phyloP scores from a whole-genome alignment of 768 basidiomycete species.

The Xerocomus spinulosus region DNA sequence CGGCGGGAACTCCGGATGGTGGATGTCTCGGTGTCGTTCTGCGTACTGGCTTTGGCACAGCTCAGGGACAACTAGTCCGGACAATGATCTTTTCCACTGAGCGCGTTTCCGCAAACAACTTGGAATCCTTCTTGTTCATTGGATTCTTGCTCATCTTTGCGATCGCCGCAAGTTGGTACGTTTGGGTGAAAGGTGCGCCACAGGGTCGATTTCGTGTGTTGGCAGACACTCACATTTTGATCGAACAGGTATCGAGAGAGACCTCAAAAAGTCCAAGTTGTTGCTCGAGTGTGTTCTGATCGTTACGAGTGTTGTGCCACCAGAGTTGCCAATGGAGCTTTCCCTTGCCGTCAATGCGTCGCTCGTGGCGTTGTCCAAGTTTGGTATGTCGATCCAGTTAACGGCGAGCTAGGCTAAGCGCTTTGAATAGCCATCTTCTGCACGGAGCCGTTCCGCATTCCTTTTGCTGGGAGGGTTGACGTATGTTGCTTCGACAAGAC shows the following conservation, averaged over 20 bases:
- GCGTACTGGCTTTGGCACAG: slow-evolving; percentile 95
- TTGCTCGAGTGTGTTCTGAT: slow-evolving; percentile 94
- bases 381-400: slow-evolving; percentile 47
- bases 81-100: slow-evolving; percentile 99
- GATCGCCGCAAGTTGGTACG: slow-evolving; percentile 96
- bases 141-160: slow-evolving; percentile 97
- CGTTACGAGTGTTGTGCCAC: slow-evolving; percentile 95
- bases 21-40: slow-evolving; percentile 92
- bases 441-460: slow-evolving; percentile 98
- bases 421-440: slow-evolving; percentile 82
- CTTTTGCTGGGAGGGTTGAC: slow-evolving; percentile 91
- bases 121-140: slow-evolving; percentile 95
- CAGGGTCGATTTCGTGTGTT: neutral
- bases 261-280: slow-evolving; percentile 91
- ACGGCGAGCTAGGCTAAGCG: neutral
- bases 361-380: slow-evolving; percentile 89
- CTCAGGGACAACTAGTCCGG: slow-evolving; percentile 93
- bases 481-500: slow-evolving; percentile 99
- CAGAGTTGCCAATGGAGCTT: slow-evolving; percentile 97
- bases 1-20: slow-evolving; percentile 75
- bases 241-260: slow-evolving; percentile 74
- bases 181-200: slow-evolving; percentile 85
- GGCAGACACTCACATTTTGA: slow-evolving; percentile 5
- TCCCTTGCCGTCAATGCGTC: slow-evolving; percentile 94
- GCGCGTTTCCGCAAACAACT: slow-evolving; percentile 92